phyloP scores from a whole-genome alignment of 805 yeast genomes.

The Metschnikowia picachoensis region DNA sequence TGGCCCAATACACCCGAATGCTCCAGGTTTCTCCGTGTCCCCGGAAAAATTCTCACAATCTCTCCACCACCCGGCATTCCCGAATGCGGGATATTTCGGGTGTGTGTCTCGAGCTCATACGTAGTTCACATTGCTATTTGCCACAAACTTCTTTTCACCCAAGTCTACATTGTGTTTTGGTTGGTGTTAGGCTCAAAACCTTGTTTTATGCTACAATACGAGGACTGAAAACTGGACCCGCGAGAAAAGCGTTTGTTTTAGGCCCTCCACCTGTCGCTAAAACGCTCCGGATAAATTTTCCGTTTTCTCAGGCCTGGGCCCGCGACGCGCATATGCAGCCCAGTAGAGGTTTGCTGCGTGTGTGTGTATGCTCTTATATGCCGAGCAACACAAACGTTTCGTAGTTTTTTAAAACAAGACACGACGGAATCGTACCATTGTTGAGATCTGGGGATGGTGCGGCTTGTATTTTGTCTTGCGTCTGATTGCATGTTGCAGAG shows the following conservation, averaged over 20 bases:
- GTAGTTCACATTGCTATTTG: background rate
- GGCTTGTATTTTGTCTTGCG: too few relatives aligned
- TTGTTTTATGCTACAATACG: too few relatives aligned
- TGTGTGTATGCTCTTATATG: background rate
- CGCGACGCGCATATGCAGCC: conserved; percentile 1
- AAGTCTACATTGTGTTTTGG: too few relatives aligned
- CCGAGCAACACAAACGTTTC: background rate
- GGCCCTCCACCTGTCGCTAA: too few relatives aligned
- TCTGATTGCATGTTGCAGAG: too few relatives aligned
- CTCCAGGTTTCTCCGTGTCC: conserved; percentile 23
- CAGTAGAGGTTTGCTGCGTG: background rate
- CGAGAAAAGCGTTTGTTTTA: too few relatives aligned
- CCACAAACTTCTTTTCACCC: too few relatives aligned
- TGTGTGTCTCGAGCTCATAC: conserved; percentile 4
- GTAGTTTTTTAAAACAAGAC: background rate
- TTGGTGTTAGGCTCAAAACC: too few relatives aligned
- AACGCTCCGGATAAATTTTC: conserved; percentile 1
- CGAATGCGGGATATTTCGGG: conserved; percentile 1
- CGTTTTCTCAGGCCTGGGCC: background rate
- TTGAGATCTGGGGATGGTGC: too few relatives aligned
- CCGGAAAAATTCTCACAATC: conserved; percentile 14
- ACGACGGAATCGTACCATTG: background rate
- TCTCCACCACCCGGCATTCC: conserved; percentile 7
- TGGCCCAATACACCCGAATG: conserved; percentile 6
- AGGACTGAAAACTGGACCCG: too few relatives aligned